Conservation (phyloP, 2,329 filamentous ascomycete species). For the Microcyclosporella mali region DNA sequence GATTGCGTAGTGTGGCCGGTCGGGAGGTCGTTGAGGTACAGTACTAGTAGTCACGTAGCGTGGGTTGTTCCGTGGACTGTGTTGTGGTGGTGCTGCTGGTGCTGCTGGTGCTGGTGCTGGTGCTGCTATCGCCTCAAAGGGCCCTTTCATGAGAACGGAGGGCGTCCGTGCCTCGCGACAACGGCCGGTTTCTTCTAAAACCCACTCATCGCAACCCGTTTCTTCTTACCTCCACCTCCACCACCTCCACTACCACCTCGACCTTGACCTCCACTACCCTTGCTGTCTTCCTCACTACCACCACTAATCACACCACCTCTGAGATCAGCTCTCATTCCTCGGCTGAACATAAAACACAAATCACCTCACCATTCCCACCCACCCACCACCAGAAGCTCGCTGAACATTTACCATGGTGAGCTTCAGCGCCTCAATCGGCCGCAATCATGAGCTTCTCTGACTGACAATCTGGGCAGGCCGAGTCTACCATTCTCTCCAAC, state of each 20-base stretch:
- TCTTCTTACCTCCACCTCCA: too few species aligned
- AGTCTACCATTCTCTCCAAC: conserved; percentile 37
- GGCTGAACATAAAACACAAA: not conserved
- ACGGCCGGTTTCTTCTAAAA: too few species aligned
- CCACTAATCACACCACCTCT: not conserved
- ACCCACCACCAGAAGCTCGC: not conserved
- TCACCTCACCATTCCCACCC: not conserved
- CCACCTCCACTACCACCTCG: not conserved
- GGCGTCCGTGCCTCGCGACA: too few species aligned
- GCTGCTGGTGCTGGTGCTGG: too few species aligned
- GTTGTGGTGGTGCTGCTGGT: too few species aligned
- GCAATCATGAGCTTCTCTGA: conserved; percentile 5
- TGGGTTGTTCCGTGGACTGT: too few species aligned
- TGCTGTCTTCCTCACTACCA: not conserved
- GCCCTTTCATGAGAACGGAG: too few species aligned
- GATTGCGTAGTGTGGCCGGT: too few species aligned
- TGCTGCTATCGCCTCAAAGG: too few species aligned
- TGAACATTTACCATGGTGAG: conserved; percentile 6
- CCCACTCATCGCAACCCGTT: not conserved
- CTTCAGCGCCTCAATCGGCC: conserved; percentile 1
- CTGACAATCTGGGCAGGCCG: conserved; percentile 17
- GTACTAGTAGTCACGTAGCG: too few species aligned
- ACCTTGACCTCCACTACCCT: not conserved
- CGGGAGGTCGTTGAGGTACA: too few species aligned
- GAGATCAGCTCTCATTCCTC: not conserved